phyloP scores from a whole-genome alignment of 2,329 filamentous ascomycete genomes.

The Pyrenochaeta sp. region DNA sequence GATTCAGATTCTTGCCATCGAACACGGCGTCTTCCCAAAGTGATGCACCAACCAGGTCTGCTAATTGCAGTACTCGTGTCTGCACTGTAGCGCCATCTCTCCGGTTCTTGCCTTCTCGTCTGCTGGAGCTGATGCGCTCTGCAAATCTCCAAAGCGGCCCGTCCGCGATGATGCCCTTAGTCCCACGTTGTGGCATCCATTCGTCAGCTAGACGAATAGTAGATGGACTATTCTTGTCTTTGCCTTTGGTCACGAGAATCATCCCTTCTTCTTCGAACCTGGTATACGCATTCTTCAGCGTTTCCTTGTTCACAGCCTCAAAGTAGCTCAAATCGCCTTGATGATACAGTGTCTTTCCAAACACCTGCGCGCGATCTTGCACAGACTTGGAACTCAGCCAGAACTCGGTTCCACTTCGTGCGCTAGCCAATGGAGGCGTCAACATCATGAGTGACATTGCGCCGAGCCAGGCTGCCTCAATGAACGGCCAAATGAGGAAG shows the following conservation, averaged over 20 bases:
- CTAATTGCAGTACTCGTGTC: conserved; percentile 78
- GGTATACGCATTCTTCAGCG: conserved; percentile 89
- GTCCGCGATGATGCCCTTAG: conserved; percentile 67
- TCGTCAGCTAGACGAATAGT: conserved; percentile 74
- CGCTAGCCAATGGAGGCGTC: conserved; percentile 69
- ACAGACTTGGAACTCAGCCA: conserved; percentile 83
- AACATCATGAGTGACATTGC: conserved; percentile 88
- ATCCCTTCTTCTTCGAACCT: conserved; percentile 93
- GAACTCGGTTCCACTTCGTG: conserved; percentile 61
- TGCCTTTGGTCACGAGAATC: conserved; percentile 73
- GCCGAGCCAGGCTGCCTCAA: conserved; percentile 92
- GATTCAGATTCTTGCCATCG: conserved; percentile 10
- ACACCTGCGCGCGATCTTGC: conserved; percentile 80
- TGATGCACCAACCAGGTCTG: conserved; percentile 74
- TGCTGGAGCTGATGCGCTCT: conserved; percentile 81
- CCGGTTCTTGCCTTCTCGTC: conserved; percentile 93
- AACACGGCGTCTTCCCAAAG: conserved; percentile 65
- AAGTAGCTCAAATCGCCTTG: conserved; percentile 98
- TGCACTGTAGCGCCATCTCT: conserved; percentile 92
- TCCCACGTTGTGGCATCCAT: conserved; percentile 73
- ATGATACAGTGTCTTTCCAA: conserved; percentile 96
- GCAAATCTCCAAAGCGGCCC: conserved; percentile 92
- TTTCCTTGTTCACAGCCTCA: conserved; percentile 98
- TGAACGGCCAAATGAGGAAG: conserved; percentile 98
- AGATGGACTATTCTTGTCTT: conserved; percentile 68